phyloP scores from a whole-genome alignment of 106 monocot genomes.

The Chionographis japonica region DNA sequence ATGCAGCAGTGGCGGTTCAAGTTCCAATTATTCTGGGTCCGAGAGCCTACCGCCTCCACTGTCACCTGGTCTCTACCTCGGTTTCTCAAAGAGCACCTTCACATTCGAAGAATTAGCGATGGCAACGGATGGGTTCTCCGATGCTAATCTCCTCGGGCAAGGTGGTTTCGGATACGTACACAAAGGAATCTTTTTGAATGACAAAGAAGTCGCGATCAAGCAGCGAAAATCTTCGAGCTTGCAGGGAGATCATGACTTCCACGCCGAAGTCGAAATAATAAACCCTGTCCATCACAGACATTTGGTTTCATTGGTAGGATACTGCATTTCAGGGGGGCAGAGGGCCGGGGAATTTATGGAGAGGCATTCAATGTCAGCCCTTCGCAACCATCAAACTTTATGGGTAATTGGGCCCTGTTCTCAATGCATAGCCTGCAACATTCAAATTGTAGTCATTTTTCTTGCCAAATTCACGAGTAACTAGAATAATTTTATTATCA shows the following conservation, averaged over 20 bases:
- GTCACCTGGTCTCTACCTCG: conserved; percentile 1
- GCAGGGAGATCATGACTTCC: conserved; percentile 56
- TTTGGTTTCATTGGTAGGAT: conserved; percentile 56
- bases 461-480: too few relatives aligned
- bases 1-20: neutral
- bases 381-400: too few relatives aligned
- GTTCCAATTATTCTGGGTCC: conserved; percentile 8
- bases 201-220: conserved; percentile 53
- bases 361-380: too few relatives aligned
- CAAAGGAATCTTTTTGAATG: conserved; percentile 30
- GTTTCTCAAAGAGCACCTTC: conserved; percentile 21
- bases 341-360: too few relatives aligned
- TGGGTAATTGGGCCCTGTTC: too few relatives aligned
- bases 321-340: conserved; percentile 38
- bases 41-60: conserved; percentile 7
- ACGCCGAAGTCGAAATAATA: conserved; percentile 51
- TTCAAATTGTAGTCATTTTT: too few relatives aligned
- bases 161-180: conserved; percentile 61
- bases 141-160: conserved; percentile 53
- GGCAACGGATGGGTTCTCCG: conserved; percentile 56
- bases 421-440: too few relatives aligned
- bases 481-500: too few relatives aligned
- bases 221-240: conserved; percentile 31
- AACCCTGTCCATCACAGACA: conserved; percentile 54
- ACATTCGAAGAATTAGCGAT: conserved; percentile 35